A percentile compares a stretch with the other conserved stretches of the same genome.
Evolutionary conservation across 1,139 yeast species (phyloP).

Genomic region (Insectozyma bohioensis): DNA sequence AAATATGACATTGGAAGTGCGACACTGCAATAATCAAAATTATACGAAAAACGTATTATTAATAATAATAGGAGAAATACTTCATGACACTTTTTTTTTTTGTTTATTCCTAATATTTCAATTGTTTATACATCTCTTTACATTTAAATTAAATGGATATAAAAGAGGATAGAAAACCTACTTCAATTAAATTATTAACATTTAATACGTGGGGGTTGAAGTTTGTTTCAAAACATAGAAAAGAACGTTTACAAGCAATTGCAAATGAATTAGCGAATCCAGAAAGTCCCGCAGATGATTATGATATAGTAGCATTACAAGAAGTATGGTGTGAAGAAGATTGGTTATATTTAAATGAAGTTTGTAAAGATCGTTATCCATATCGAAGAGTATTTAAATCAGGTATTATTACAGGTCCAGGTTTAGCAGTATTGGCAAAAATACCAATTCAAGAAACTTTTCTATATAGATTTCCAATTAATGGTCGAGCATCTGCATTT

Average conservation of each 20-base stretch:
- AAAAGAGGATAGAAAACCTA: too few relatives aligned
- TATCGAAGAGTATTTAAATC: slow-evolving; percentile 70
- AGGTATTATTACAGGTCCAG: slow-evolving; percentile 93
- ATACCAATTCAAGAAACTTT: slow-evolving; percentile 80
- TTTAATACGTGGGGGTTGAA: slow-evolving; percentile 91
- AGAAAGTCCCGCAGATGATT: slow-evolving; percentile 40
- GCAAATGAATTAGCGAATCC: slow-evolving; percentile 61
- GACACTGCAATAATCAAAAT: too few relatives aligned
- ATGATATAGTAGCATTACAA: slow-evolving; percentile 86
- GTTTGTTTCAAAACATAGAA: slow-evolving; percentile 68
- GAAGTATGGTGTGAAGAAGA: slow-evolving; percentile 91
- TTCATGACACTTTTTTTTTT: too few relatives aligned
- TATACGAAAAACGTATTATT: too few relatives aligned
- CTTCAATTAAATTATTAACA: slow-evolving; percentile 56
- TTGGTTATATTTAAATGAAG: slow-evolving; percentile 60
- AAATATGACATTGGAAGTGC: too few relatives aligned
- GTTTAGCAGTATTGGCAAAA: slow-evolving; percentile 79
- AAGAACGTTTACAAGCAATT: slow-evolving; percentile 66
- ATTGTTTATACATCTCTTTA: too few relatives aligned
- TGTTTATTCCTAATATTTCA: too few relatives aligned
- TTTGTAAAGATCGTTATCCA: slow-evolving; percentile 53
- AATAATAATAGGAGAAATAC: too few relatives aligned
- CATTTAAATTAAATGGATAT: too few relatives aligned
- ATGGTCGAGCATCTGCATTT: slow-evolving; percentile 93
- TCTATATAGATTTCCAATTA: slow-evolving; percentile 81